phyloP scores from a whole-genome alignment of 371 early-diverging fungal species.

The Cokeromyces recurvatus region DNA sequence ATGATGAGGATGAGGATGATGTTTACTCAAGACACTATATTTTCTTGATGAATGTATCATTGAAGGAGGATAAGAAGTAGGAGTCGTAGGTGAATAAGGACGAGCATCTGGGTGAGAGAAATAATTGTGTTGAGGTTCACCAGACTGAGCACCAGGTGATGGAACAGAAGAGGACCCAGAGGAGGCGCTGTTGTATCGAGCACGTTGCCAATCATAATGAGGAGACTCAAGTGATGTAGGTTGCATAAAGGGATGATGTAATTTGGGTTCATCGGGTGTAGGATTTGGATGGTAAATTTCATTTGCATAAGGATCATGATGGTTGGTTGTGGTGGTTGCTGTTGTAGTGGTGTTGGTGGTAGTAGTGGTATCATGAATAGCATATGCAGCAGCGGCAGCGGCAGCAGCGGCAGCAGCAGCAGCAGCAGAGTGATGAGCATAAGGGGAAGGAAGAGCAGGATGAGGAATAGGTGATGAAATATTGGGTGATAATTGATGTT shows the following conservation, averaged over 20 bases:
- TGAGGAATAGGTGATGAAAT: too few species aligned
- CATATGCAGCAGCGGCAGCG: constrained; percentile 3
- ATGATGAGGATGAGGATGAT: constrained; percentile 8
- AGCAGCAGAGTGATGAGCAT: too few species aligned
- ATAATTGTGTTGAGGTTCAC: neutral
- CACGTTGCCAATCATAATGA: constrained; percentile 20
- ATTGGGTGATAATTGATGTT: too few species aligned
- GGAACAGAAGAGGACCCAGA: constrained; percentile 20
- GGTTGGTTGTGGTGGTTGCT: neutral
- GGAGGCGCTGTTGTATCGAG: constrained; percentile 19
- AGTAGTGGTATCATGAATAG: constrained; percentile 9
- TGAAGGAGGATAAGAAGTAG: constrained; percentile 2
- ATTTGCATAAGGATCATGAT: constrained; percentile 3
- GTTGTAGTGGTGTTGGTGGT: too few species aligned
- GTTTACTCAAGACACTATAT: constrained; percentile 4
- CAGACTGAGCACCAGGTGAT: constrained; percentile 12
- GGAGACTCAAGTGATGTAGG: constrained; percentile 9
- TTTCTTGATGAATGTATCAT: constrained; percentile 13
- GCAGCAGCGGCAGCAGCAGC: too few species aligned
- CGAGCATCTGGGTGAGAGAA: neutral
- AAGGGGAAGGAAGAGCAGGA: constrained; percentile 14
- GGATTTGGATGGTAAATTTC: constrained; percentile 1
- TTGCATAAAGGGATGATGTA: constrained; percentile 2
- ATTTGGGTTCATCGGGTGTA: constrained; percentile 2
- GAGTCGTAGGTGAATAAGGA: constrained; percentile 13